Evolutionary conservation across 2,329 filamentous ascomycete genomes (phyloP).

Genomic region (Lachnellula subtilissima): DNA sequence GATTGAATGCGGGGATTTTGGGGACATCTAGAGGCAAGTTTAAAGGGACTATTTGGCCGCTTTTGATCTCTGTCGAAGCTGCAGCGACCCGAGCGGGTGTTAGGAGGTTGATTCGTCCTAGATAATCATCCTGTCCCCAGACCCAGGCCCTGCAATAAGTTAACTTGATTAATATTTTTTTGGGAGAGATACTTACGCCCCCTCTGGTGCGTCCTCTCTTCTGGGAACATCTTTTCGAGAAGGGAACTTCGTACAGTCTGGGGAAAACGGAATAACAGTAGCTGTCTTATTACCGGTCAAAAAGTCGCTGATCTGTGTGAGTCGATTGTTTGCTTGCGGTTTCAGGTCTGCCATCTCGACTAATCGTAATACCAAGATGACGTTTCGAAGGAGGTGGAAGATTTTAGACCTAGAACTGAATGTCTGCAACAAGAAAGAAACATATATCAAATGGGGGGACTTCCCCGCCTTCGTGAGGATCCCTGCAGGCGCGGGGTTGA

Average conservation of each 20-base stretch:
- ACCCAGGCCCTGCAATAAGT: constrained; percentile 26
- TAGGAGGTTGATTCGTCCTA: constrained; percentile 44
- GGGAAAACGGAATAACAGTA: constrained; percentile 26
- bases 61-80: constrained; percentile 38
- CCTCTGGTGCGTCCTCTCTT: constrained; percentile 27
- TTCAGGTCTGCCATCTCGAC: constrained; percentile 17
- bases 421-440: too few relatives aligned
- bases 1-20: constrained; percentile 33
- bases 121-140: constrained; percentile 30
- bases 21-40: constrained; percentile 30
- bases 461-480: neutral
- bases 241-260: constrained; percentile 29
- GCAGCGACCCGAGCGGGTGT: constrained; percentile 39
- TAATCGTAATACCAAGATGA: neutral
- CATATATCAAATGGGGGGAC: neutral
- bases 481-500: too few relatives aligned
- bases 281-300: constrained; percentile 24
- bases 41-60: constrained; percentile 36
- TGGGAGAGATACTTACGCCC: constrained; percentile 20
- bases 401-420: neutral
- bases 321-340: constrained; percentile 17
- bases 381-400: neutral
- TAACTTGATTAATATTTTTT: neutral
- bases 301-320: constrained; percentile 25
- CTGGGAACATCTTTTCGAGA: constrained; percentile 25